Evolutionary conservation across 495 filamentous ascomycete genomes (phyloP), one percentile per base, ranked within the genome.

Genomic region (Trichoderma orchidacearum): DNA sequence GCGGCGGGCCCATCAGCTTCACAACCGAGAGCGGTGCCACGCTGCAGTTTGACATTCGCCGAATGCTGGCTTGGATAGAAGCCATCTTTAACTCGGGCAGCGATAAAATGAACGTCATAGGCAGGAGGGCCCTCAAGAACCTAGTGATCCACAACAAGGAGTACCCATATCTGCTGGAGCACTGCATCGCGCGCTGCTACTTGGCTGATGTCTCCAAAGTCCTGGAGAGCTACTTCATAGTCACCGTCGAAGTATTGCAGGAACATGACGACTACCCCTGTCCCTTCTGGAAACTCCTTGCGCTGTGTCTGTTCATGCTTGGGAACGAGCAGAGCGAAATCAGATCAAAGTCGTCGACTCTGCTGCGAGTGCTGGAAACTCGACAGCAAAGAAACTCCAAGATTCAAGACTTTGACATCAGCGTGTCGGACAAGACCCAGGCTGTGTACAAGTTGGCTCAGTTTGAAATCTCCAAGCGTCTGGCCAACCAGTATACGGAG

Each of bases 361-460:
- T 97, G 13, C 77, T 98, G 23, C 78, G 89, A 29, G 83, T 81
- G 5, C 74, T 96, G 1, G 94, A 97, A 64, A 86, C 92, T 56
- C 81, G 88, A 15, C 86, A 89, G 60, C 83, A 86, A 63, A 86
- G 85, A 61, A 90, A 77, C 62, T 96, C 91, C 5, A 89, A 91
- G 62, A 81, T 97, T 30, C 90, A 95, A 64, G 94, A 97, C 66
- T 94, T 95, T 52, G 94, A 98, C 62, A 96, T 98, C 62, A 96
- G 92, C 66, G 91, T 98, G 45, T 91, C 93, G 1, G 94, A 98
- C 70, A 95, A 96, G 71, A 98, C 93, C 0, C 95, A 92, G 57
- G 93, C 93, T 1, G 92, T 98, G 2, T 97, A 96, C 69, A 97
- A 96, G 69, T 78, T 91, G 17, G 93, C 93, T 3, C 94, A 97